These are phyloP conservation scores for Venturia carpophila DNA, from an alignment of 2,329 filamentous ascomycete genomes.

Conservation along the genomic window DNA sequence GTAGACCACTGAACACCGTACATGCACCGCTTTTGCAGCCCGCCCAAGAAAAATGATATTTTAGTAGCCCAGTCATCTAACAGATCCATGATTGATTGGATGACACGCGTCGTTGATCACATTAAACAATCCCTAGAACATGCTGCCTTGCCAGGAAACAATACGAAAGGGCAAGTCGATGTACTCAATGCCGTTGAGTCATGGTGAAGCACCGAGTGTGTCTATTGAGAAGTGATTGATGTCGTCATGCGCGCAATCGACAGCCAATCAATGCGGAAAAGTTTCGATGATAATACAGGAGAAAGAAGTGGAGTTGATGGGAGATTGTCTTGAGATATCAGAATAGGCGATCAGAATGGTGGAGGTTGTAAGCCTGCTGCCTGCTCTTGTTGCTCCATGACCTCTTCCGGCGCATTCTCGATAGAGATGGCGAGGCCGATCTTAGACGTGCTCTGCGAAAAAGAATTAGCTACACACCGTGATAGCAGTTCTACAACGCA, in stretches of 20 bases:
- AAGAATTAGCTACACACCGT: slow-evolving; percentile 24
- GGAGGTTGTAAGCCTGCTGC: slow-evolving; percentile 28
- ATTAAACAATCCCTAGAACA: slow-evolving; percentile 5
- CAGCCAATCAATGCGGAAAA: not conserved
- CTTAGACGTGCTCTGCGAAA: slow-evolving; percentile 77
- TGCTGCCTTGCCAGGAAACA: not conserved
- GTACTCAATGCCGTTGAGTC: not conserved
- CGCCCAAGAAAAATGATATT: not conserved
- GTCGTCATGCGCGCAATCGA: not conserved
- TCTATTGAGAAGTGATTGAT: not conserved
- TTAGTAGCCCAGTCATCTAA: not conserved
- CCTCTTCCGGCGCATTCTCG: slow-evolving; percentile 35
- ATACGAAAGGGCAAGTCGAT: not conserved
- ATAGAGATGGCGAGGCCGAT: slow-evolving; percentile 82
- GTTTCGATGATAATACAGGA: slow-evolving; percentile 10
- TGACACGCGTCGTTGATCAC: slow-evolving; percentile 5
- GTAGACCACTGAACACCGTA: not conserved
- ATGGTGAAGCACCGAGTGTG: not conserved
- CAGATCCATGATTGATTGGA: not conserved
- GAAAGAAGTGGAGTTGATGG: slow-evolving; percentile 11
- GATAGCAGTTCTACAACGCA: slow-evolving; percentile 1
- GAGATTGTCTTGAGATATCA: not conserved
- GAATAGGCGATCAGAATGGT: slow-evolving; percentile 30
- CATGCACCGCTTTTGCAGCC: slow-evolving; percentile 1
- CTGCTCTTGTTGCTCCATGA: slow-evolving; percentile 35